Evolutionary conservation across 1,139 yeast species (phyloP).

Genomic region (Hansenula sp.): DNA sequence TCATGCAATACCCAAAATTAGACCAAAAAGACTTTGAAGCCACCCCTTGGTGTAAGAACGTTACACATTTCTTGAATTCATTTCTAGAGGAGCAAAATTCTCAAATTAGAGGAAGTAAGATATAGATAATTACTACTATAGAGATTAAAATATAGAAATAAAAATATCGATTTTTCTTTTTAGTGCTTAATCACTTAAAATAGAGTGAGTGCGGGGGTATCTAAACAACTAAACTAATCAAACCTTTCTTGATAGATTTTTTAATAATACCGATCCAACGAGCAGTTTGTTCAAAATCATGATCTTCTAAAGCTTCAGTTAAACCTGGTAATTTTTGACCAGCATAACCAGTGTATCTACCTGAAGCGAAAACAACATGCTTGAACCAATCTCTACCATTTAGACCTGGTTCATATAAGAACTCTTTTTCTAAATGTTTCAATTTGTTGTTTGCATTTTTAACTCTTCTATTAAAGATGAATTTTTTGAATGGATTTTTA

Average conservation of each 20-base stretch:
- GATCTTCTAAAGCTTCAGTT: conserved; percentile 75
- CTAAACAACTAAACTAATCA: conserved; percentile 5
- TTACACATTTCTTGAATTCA: not conserved
- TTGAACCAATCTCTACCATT: conserved; percentile 78
- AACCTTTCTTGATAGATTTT: conserved; percentile 26
- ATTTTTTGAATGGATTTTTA: conserved; percentile 22
- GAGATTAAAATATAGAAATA: not conserved
- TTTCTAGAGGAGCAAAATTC: not conserved
- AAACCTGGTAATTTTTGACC: conserved; percentile 82
- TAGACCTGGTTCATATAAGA: conserved; percentile 62
- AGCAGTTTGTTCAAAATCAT: conserved; percentile 46
- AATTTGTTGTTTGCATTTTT: conserved; percentile 35
- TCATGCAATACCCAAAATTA: not conserved
- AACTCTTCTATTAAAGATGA: conserved; percentile 24
- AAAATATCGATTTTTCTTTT: not conserved
- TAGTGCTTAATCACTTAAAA: not conserved
- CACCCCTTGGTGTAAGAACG: not conserved
- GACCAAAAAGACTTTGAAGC: not conserved
- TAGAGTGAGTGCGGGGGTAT: too few relatives aligned
- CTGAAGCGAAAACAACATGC: conserved; percentile 81
- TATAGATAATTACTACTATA: not conserved
- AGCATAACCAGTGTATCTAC: conserved; percentile 81
- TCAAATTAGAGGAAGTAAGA: not conserved
- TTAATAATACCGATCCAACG: conserved; percentile 55
- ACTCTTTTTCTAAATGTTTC: conserved; percentile 62